Conservation (phyloP, 2,329 filamentous ascomycete genomes). For the Clarireedia hainanense region DNA sequence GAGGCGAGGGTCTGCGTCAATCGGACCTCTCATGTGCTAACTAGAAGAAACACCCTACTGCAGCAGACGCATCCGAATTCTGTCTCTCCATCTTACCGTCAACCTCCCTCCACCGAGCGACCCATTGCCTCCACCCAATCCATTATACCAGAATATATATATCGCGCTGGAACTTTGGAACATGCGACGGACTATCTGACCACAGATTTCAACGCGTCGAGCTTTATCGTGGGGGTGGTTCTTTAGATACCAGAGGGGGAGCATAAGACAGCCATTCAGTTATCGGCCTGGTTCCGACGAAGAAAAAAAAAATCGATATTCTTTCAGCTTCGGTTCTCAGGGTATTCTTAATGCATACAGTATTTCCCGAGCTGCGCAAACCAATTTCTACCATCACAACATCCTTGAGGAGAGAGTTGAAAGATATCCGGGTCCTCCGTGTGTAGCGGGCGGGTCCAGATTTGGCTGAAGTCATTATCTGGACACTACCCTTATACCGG, state of each 20-base stretch:
- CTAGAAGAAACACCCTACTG: too few species aligned
- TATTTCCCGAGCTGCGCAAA: background rate
- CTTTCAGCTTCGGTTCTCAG: background rate
- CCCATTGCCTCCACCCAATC: too few species aligned
- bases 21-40: too few species aligned
- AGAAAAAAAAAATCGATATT: background rate
- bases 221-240: too few species aligned
- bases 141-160: too few species aligned
- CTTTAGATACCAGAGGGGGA: too few species aligned
- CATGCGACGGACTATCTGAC: background rate
- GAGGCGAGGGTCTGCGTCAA: too few species aligned
- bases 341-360: background rate
- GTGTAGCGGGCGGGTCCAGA: background rate
- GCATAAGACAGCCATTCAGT: background rate
- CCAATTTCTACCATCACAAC: background rate
- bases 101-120: too few species aligned
- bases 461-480: slow-evolving; percentile 2
- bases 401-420: background rate
- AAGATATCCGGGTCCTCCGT: background rate
- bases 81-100: too few species aligned
- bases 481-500: background rate
- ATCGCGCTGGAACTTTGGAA: background rate
- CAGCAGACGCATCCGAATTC: too few species aligned
- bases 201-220: too few species aligned
- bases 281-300: background rate